Base-by-base conservation (phyloP, 192 early-diverging fungal genomes). In the Backusella morwellensis region DNA sequence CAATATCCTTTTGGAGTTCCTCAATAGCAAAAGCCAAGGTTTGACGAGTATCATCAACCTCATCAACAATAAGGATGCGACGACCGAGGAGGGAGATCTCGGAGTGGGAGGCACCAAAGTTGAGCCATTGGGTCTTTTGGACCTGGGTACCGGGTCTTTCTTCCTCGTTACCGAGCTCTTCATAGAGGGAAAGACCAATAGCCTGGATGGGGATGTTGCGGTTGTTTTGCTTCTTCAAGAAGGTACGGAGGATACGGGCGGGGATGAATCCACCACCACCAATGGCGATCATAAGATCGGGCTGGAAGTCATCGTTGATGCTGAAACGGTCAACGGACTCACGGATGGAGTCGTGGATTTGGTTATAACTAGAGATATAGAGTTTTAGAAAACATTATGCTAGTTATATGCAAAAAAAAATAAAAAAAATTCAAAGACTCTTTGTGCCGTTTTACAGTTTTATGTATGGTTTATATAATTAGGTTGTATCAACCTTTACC, bases 81-180 rank as follows among this genome's bases (percentile, higher is more conserved):
- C 91, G 85, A 3, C 93, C 93, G 44, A 93, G 78, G 40, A 94
- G 82, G 14, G 87, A 88, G 11, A 85, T 85, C 52, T 90, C 85
- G 3, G 88, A 87, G 40, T 90, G 88, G 72, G 80, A 73, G n/a
- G 86, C 86, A 52, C 89, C 91, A 86, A 92, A 92, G 78, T 93
- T 92, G 56, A 94, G 85, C 93, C 93, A 94, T 77, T 94, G 93
- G 7, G 92, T 93, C 84, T 94, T 94, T 79, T 89, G 88, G 1
- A 94, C 93, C 73, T 90, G 85, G 23, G 86, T 86, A 34, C 88
- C 88, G 3, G 79, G 77, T 0, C 77, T 67, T 6, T 86, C 83
- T 41, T 82, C 82, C 34, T 85, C 89, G 77, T 66, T 40, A 74
- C 77, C 70, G 9, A 52, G 50, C 78, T 93, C 92, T 70, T 94